Conservation (phyloP, 768 basidiomycete genomes). For the Lentinula sp. region DNA sequence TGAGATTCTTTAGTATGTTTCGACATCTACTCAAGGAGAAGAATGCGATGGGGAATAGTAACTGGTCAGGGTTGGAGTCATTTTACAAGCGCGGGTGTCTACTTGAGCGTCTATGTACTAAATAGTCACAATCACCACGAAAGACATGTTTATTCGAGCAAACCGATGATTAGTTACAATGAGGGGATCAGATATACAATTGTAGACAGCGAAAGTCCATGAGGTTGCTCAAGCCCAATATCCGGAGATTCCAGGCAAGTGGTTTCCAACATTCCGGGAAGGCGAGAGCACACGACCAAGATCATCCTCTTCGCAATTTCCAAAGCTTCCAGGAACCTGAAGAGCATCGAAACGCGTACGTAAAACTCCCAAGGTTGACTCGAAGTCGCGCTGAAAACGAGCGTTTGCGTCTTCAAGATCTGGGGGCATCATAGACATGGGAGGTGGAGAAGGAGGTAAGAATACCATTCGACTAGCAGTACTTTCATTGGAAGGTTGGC, state of each 20-base stretch:
- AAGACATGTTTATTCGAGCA: background rate
- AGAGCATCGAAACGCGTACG: background rate
- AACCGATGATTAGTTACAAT: background rate
- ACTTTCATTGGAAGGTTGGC: background rate
- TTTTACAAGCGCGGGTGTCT: background rate
- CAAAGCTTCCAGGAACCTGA: background rate
- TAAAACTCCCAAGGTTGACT: background rate
- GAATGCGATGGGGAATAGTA: background rate
- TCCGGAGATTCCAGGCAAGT: background rate
- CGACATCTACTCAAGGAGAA: background rate
- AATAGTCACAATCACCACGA: no score
- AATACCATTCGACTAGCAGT: background rate
- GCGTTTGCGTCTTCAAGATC: no score
- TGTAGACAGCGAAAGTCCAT: background rate
- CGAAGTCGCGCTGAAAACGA: background rate
- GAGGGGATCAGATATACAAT: background rate
- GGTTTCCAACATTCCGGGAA: background rate
- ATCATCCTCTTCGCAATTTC: background rate
- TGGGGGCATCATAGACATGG: background rate
- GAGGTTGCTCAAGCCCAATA: background rate
- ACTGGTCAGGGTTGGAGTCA: background rate
- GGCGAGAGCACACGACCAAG: background rate
- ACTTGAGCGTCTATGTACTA: background rate
- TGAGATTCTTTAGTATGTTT: slow-evolving; percentile 14
- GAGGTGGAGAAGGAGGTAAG: background rate